Evolutionary conservation across 371 early-diverging fungal genomes (phyloP).

Genomic region (Quaeritorhiza haematococci): DNA sequence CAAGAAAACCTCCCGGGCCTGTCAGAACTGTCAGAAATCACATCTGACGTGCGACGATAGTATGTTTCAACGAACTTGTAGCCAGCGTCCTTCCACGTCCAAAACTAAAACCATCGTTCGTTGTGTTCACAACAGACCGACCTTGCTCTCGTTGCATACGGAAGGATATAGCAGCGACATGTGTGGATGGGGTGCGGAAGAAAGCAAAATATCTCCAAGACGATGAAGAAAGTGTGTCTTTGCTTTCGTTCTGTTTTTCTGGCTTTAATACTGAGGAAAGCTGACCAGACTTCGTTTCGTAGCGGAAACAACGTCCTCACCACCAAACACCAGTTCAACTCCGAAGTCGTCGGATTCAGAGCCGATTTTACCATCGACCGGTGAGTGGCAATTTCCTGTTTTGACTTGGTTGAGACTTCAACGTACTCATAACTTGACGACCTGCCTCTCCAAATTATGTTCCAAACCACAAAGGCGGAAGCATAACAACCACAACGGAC

Average conservation of each 20-base stretch:
- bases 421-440: neutral
- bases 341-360: too few relatives aligned
- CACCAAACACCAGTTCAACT: too few relatives aligned
- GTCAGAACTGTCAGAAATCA: conserved; percentile 31
- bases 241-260: too few relatives aligned
- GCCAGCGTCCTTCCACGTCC: conserved; percentile 3
- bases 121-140: conserved; percentile 28
- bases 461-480: neutral
- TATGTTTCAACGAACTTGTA: conserved; percentile 22
- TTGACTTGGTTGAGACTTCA: neutral
- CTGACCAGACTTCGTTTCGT: too few relatives aligned
- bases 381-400: neutral
- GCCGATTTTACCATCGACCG: neutral
- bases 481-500: conserved; percentile 1
- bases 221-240: conserved; percentile 28
- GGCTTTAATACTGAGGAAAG: too few relatives aligned
- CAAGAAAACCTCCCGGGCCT: conserved; percentile 18
- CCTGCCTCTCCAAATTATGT: neutral
- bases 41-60: conserved; percentile 63
- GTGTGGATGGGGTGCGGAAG: conserved; percentile 73
- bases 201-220: conserved; percentile 76
- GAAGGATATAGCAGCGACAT: conserved; percentile 64
- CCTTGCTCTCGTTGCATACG: conserved; percentile 85
- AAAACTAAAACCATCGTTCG: neutral
- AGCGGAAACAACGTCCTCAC: too few relatives aligned